Conservation (phyloP, 768 basidiomycete genomes). For the Lactarius sp. region DNA sequence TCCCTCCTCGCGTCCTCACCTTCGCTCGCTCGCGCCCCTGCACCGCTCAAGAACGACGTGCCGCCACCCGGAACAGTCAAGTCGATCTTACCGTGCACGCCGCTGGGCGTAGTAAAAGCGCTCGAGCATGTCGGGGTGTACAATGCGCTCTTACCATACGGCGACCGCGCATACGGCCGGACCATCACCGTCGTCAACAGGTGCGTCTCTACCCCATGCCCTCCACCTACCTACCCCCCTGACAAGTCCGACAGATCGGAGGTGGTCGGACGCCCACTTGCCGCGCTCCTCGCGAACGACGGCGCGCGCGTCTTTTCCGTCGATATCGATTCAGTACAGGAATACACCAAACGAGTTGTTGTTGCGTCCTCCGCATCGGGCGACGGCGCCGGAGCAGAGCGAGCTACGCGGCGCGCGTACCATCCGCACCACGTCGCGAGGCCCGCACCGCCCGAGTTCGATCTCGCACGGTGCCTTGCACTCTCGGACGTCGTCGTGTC, state of each 20-base stretch:
- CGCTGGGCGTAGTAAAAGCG: constrained; percentile 93
- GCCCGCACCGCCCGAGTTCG: constrained; percentile 46
- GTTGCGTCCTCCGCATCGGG: constrained; percentile 24
- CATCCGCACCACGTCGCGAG: constrained; percentile 82
- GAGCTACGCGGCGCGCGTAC: constrained; percentile 47
- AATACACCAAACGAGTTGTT: constrained; percentile 89
- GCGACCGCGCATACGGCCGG: constrained; percentile 90
- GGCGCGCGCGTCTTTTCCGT: constrained; percentile 94
- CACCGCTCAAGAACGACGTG: constrained; percentile 42
- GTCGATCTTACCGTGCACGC: constrained; percentile 96
- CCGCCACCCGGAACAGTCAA: constrained; percentile 87
- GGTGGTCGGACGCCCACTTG: constrained; percentile 95
- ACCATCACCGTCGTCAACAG: constrained; percentile 94
- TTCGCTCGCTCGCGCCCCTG: constrained; percentile 30
- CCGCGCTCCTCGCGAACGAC: constrained; percentile 92
- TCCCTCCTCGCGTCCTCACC: constrained; percentile 51
- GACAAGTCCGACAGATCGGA: constrained; percentile 58
- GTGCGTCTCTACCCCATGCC: constrained; percentile 37
- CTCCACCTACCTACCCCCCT: neutral
- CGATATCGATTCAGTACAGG: constrained; percentile 94
- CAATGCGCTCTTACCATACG: constrained; percentile 87
- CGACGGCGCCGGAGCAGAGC: neutral
- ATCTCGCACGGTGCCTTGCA: constrained; percentile 75
- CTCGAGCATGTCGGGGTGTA: constrained; percentile 90
- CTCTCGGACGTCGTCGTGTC: constrained; percentile 91